Evolutionary conservation across 192 early-diverging fungal genomes (phyloP), one percentile per base, ranked within the genome.

Genomic region (Coemansia interrupta): DNA sequence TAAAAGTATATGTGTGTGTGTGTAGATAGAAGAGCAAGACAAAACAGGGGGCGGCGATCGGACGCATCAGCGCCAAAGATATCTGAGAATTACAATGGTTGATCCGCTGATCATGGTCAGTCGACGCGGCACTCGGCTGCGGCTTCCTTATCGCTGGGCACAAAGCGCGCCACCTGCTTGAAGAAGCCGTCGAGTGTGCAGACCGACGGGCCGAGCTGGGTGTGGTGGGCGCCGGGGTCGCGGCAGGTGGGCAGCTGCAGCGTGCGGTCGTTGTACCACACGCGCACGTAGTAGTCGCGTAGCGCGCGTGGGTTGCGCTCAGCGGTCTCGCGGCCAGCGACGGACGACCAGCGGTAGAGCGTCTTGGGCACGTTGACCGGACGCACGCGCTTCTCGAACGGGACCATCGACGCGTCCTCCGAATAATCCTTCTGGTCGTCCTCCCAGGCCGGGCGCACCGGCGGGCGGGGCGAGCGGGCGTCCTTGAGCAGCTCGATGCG

Each of bases 101-200:
- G 32, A 56, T 40, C 61, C 18, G 17, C 39, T 13, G 47, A 49
- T 49, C 14, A 13, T 4, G 18, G 0, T 49, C 24, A 49, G 47
- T 13, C 11, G 19, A 47, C 32, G 15, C 17, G 41, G 56, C 56
- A 63, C 23, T 57, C 67, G 5, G 28, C 20, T 22, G 26, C 53
- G 2, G 55, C 19, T 24, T 80, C 77, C 11, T 56, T 54, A 13
- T 71, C 60, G 58, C 55, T 66, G 18, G 68, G 38, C 0, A 70
- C 64, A 53, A 68, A 72, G 44, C 60, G 64, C 12, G 72, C 71
- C 6, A 71, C 40, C 54, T 74, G 72, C 68, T 71, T 71, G 45
- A 75, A 75, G 51, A 80, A 80, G 49, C 69, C 78, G 46, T 80
- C 78, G 0, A 80, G 72, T 8, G 78, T 80, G 30, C 78, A 80